These are phyloP conservation scores for Retiboletus flavoniger DNA, from an alignment of 1,284 basidiomycete genomes.

Conservation along the genomic window DNA sequence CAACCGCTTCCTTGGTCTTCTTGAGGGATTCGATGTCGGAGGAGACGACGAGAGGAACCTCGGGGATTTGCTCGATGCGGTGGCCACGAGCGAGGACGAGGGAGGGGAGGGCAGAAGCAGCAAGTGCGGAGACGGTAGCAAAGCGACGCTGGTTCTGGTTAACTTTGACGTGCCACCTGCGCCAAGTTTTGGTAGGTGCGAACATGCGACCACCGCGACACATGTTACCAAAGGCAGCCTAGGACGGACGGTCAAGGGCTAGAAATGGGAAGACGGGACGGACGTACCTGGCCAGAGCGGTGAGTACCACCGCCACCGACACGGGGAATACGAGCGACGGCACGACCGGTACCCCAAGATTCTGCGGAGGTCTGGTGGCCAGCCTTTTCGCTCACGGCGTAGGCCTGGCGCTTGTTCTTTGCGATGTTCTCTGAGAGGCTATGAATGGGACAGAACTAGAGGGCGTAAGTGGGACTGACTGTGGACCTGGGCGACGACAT, in stretches of 20 bases:
- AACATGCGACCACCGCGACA: conserved; percentile 99
- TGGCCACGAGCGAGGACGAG: conserved; percentile 99
- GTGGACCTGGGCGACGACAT: conserved; percentile 98
- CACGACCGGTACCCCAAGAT: conserved; percentile 99
- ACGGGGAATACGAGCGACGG: conserved; percentile 99
- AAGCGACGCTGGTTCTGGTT: conserved; percentile 99
- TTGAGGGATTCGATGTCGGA: conserved; percentile 81
- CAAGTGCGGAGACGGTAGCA: conserved; percentile 96
- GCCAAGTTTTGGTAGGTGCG: conserved; percentile 99
- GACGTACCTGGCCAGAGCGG: conserved; percentile 86
- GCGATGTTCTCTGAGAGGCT: conserved; percentile 84
- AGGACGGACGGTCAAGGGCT: conserved; percentile 4
- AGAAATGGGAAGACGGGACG: neutral
- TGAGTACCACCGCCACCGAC: conserved; percentile 98
- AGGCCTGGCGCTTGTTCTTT: conserved; percentile 98
- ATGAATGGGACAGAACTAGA: neutral
- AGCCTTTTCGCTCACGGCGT: conserved; percentile 96
- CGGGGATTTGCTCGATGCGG: conserved; percentile 96
- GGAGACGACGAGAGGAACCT: conserved; percentile 93
- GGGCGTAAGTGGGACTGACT: conserved; percentile 62
- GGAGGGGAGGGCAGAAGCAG: conserved; percentile 96
- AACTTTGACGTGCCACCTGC: conserved; percentile 99
- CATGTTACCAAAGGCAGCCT: conserved; percentile 99
- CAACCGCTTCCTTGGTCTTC: conserved; percentile 98
- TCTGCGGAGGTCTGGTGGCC: conserved; percentile 99